Conservation (phyloP, 129 eudicot genomes). For the Saussurea involucrata region DNA sequence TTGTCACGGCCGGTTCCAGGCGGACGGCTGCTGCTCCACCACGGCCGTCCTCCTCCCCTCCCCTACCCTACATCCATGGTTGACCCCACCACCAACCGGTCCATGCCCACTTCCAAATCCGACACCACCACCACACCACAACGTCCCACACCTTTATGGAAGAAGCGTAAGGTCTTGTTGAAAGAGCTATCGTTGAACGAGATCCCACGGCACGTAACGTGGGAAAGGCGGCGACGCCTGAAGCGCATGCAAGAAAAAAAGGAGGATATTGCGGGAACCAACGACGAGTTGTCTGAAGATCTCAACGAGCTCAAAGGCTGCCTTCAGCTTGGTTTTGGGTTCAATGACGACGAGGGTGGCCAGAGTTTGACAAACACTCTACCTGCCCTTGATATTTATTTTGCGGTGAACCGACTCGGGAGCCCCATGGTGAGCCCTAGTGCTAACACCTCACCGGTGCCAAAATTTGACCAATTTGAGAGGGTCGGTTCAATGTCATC, state of each 20-base stretch:
- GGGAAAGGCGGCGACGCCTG: constrained; percentile 42
- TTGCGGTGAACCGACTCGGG: constrained; percentile 40
- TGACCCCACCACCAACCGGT: not conserved
- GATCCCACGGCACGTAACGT: constrained; percentile 31
- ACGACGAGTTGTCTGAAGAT: constrained; percentile 36
- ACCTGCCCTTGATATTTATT: constrained; percentile 45
- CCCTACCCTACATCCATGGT: not conserved
- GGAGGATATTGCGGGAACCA: not conserved
- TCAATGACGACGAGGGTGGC: constrained; percentile 38
- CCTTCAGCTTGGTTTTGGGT: constrained; percentile 53
- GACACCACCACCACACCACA: not conserved
- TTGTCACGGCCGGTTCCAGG: constrained; percentile 1
- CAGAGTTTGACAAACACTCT: constrained; percentile 36
- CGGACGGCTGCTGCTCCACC: not conserved
- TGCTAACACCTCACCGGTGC: constrained; percentile 16
- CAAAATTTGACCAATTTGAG: not conserved
- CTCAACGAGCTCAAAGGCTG: constrained; percentile 45
- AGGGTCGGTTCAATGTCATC: not conserved
- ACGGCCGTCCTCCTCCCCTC: not conserved
- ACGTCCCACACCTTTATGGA: constrained; percentile 33
- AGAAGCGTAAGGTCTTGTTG: constrained; percentile 20
- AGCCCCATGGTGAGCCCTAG: constrained; percentile 37
- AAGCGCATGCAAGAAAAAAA: constrained; percentile 29
- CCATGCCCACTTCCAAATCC: not conserved
- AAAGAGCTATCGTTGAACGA: constrained; percentile 37